Evolutionary conservation across 768 basidiomycete species (phyloP).

Genomic region (Calocybe indica): DNA sequence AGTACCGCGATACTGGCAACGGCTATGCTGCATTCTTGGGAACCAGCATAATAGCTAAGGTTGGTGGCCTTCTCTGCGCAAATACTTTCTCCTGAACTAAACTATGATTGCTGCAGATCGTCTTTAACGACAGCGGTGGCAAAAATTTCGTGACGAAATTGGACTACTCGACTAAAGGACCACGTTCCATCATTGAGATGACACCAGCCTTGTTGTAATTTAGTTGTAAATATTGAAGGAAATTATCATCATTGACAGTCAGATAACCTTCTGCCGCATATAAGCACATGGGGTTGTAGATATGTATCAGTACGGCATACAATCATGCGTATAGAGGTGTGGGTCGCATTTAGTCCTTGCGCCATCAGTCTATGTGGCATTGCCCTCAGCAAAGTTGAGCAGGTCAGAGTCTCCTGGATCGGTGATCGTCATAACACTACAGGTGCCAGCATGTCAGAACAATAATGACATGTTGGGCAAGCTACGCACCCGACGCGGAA

Average conservation of each 20-base stretch:
- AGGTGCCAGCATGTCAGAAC: background rate
- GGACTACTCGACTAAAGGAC: conserved; percentile 71
- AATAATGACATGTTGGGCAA: conserved; percentile 13
- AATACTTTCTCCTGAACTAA: conserved; percentile 1
- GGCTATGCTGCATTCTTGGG: conserved; percentile 79
- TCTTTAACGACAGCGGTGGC: conserved; percentile 62
- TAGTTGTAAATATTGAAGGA: background rate
- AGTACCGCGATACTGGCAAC: conserved; percentile 83
- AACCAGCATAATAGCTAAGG: conserved; percentile 81
- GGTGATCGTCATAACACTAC: conserved; percentile 92
- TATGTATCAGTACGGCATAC: no score
- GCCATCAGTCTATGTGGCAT: conserved; percentile 43
- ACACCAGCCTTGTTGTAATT: conserved; percentile 62
- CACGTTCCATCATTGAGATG: conserved; percentile 71
- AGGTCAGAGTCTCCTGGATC: conserved; percentile 97
- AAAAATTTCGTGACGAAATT: conserved; percentile 75
- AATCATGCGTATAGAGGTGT: background rate
- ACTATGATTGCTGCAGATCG: conserved; percentile 40
- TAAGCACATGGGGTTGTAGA: no score
- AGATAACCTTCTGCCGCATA: no score
- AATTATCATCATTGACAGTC: no score
- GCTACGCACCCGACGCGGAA: conserved; percentile 87
- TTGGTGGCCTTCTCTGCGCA: conserved; percentile 17
- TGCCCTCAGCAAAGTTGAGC: conserved; percentile 77
- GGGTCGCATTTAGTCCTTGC: background rate